Conservation (phyloP, 441 rosid species). For the Breynia disticha region DNA sequence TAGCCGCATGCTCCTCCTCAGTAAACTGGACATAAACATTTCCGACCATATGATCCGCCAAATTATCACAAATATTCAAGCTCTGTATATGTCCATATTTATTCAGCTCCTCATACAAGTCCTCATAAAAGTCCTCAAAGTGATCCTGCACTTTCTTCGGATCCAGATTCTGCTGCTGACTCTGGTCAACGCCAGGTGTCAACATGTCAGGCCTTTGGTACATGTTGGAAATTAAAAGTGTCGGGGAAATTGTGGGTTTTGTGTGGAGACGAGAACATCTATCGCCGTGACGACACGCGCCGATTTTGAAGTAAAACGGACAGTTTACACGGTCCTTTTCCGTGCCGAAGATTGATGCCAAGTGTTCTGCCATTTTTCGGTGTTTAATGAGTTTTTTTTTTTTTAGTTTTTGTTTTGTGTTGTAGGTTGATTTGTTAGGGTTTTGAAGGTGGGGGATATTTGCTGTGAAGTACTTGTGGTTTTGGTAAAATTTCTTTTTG, state of each 20-base stretch:
- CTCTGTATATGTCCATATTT: conserved; percentile 64
- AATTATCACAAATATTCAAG: conserved; percentile 69
- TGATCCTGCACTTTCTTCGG: conserved; percentile 49
- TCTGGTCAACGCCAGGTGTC: conserved; percentile 44
- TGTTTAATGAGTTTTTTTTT: conserved; percentile 7
- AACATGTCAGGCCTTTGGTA: conserved; percentile 61
- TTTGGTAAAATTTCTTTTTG: too few relatives aligned
- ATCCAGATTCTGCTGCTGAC: conserved; percentile 33
- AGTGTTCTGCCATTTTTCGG: conserved; percentile 38
- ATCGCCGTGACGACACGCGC: conserved; percentile 51
- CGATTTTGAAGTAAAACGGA: conserved; percentile 58
- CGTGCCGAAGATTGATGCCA: conserved; percentile 54
- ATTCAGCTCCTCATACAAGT: conserved; percentile 48
- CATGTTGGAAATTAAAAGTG: conserved; percentile 50
- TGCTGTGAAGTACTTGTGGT: too few relatives aligned
- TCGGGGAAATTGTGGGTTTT: conserved; percentile 45
- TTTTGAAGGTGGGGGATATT: too few relatives aligned
- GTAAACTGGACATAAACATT: conserved; percentile 78
- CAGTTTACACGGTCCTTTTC: conserved; percentile 63
- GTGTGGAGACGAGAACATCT: conserved; percentile 57
- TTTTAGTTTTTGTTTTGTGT: too few relatives aligned
- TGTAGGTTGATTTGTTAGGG: background rate
- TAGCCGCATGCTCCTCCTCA: conserved; percentile 81
- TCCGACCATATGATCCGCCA: conserved; percentile 80
- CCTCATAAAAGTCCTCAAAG: conserved; percentile 50